These are phyloP conservation scores for Epithele typhae DNA, from an alignment of 768 basidiomycete genomes.

Conservation along the genomic window DNA sequence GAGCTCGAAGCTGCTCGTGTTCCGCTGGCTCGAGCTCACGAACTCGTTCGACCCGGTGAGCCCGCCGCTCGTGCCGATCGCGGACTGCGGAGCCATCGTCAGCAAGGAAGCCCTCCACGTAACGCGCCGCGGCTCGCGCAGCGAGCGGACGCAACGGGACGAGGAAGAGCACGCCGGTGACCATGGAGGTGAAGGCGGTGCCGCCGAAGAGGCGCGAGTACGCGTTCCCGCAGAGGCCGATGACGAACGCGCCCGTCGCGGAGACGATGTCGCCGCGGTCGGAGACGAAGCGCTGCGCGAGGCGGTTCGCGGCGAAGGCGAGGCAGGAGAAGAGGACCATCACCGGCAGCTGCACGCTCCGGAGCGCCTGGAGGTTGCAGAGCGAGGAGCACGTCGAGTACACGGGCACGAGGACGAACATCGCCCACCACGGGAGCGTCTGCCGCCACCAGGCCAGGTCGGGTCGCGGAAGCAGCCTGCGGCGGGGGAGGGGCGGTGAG, in stretches of 20 bases:
- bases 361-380: constrained; percentile 68
- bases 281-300: constrained; percentile 55
- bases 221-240: constrained; percentile 77
- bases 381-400: constrained; percentile 74
- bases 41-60: constrained; percentile 53
- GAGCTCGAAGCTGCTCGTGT: constrained; percentile 73
- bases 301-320: constrained; percentile 67
- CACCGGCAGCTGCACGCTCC: constrained; percentile 66
- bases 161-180: constrained; percentile 88
- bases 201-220: constrained; percentile 73
- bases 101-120: neutral
- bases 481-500: too few species aligned
- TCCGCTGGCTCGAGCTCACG: constrained; percentile 58
- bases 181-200: constrained; percentile 87
- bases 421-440: constrained; percentile 77
- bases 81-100: constrained; percentile 43
- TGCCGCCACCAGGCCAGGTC: constrained; percentile 75
- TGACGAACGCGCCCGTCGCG: constrained; percentile 72
- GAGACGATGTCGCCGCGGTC: constrained; percentile 72
- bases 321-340: constrained; percentile 79
- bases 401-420: constrained; percentile 70
- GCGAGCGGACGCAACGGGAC: constrained; percentile 81
- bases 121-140: too few species aligned
- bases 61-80: constrained; percentile 71
- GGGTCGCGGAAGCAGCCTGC: constrained; percentile 74